phyloP scores from a whole-genome alignment of 768 basidiomycete species.

The Trametes punicea region DNA sequence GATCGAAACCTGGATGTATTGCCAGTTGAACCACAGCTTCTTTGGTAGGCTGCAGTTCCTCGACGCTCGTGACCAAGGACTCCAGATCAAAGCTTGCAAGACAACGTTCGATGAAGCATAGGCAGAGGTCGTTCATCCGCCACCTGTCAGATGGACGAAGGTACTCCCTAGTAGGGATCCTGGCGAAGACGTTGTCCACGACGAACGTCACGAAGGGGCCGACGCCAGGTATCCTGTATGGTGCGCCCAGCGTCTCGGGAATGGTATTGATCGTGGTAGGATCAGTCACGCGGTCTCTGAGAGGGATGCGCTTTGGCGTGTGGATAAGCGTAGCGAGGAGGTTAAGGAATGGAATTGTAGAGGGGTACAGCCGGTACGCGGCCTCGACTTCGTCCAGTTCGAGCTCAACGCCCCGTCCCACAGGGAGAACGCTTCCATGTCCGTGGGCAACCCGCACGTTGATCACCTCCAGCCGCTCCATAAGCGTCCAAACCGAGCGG shows the following conservation, averaged over 20 bases:
- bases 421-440: slow-evolving; percentile 44
- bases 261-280: slow-evolving; percentile 67
- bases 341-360: slow-evolving; percentile 84
- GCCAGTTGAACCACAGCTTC: slow-evolving; percentile 56
- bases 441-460: slow-evolving; percentile 56
- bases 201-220: slow-evolving; percentile 84
- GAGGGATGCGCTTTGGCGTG: slow-evolving; percentile 67
- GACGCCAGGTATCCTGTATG: slow-evolving; percentile 77
- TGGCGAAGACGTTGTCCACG: slow-evolving; percentile 83
- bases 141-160: slow-evolving; percentile 73
- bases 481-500: slow-evolving; percentile 74
- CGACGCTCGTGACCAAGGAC: slow-evolving; percentile 55
- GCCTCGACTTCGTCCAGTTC: slow-evolving; percentile 89
- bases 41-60: slow-evolving; percentile 48
- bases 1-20: slow-evolving; percentile 83
- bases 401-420: slow-evolving; percentile 76
- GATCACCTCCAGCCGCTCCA: slow-evolving; percentile 84
- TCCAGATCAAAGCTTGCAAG: slow-evolving; percentile 82
- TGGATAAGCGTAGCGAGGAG: slow-evolving; percentile 83
- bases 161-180: slow-evolving; percentile 74
- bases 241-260: slow-evolving; percentile 76
- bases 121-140: slow-evolving; percentile 80
- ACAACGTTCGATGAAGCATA: slow-evolving; percentile 82
- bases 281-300: slow-evolving; percentile 57
- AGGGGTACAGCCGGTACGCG: slow-evolving; percentile 73